These are phyloP conservation scores for Eucalyptus rudis DNA, from an alignment of 345 rosid genomes.

Conservation along the genomic window DNA sequence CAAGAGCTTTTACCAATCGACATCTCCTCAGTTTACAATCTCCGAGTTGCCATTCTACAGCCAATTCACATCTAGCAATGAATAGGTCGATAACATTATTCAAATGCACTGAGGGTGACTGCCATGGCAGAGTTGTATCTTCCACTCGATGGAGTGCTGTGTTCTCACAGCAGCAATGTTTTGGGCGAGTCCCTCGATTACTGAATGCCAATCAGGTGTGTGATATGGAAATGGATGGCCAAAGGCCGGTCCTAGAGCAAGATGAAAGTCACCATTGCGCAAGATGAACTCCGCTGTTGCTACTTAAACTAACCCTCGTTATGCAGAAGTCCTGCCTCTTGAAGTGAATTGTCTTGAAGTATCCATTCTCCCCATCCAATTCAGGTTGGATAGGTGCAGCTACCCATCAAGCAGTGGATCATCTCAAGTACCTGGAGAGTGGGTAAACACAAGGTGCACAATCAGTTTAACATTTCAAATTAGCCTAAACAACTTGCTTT, in stretches of 20 bases:
- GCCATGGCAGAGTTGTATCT: background rate
- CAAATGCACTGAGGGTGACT: background rate
- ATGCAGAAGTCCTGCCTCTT: background rate
- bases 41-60: background rate
- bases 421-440: background rate
- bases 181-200: background rate
- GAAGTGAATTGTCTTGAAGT: background rate
- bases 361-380: background rate
- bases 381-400: background rate
- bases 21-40: background rate
- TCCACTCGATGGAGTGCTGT: background rate
- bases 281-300: background rate
- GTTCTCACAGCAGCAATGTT: background rate
- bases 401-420: background rate
- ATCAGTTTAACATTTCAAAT: background rate
- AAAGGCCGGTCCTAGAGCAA: background rate
- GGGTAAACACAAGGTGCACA: background rate
- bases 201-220: background rate
- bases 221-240: background rate
- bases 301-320: background rate
- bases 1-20: background rate
- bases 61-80: background rate
- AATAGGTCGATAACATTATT: background rate
- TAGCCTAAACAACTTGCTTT: background rate
- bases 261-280: background rate